Evolutionary conservation across 2,329 filamentous ascomycete species (phyloP), one percentile per base, ranked within the genome.

Genomic region (Paraphaeosphaeria minitans): DNA sequence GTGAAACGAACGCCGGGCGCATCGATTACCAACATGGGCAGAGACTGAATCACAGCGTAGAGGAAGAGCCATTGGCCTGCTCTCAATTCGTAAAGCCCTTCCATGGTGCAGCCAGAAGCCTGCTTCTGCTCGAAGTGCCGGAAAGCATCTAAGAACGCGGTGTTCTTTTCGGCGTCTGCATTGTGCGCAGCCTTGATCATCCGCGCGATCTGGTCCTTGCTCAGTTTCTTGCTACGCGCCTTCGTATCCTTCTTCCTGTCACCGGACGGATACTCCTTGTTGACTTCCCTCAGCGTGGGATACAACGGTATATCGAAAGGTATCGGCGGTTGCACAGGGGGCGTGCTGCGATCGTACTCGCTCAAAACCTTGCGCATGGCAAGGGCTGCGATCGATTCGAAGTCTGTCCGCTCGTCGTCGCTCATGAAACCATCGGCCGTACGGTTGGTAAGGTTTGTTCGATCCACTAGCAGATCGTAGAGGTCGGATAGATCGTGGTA

Each of bases 381-480:
- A 41, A 88, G 69, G 19, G 61, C 84, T 27, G 87, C 82, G 12
- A 86, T 83, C 24, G 89, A 84, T 60, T 89, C 86, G 22, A 80
- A 77, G 3, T 80, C 75, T 12, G 81, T 79, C 9, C 79, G 78
- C 16, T 84, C 79, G 21, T 84, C 84, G 1, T 83, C 81, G 1
- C 83, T 83, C 22, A 86, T 82, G 5, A 85, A 83, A 65, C 90
- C 86, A 68, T 93, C 90, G 29, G 89, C 87, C 2, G 89, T 89
- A 58, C 94, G 87, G 1, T 91, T 91, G 0, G 94, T 97, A 31
- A 96, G 77, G 35, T 87, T 85, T 27, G 84, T 85, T 24, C 93
- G 88, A 74, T 98, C 92, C 5, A 92, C 95, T 14, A 97, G 80
- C 58, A 97, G 81, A 71, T 98, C 93, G 77, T 98, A 98, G 16